Evolutionary conservation across 2,329 filamentous ascomycete genomes (phyloP).

Genomic region (Talaromyces amestolkiae): DNA sequence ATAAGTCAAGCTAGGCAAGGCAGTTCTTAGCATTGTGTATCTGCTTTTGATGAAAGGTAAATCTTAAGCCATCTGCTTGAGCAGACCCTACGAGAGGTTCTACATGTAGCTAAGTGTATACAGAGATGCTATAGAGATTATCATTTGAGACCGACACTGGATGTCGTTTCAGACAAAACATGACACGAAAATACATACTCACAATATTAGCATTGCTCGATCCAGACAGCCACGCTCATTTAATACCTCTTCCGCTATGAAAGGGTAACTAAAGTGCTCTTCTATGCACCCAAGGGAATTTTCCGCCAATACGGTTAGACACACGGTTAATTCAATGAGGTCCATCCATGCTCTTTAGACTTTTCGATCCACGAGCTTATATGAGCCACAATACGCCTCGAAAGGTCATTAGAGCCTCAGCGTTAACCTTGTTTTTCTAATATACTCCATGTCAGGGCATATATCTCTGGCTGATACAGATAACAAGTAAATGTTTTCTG

Average conservation of each 20-base stretch:
- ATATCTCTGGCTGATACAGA: neutral
- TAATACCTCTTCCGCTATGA: neutral
- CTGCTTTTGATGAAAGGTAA: too few species aligned
- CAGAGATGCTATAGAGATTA: too few species aligned
- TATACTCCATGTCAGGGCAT: neutral
- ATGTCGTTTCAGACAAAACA: too few species aligned
- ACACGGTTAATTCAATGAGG: neutral
- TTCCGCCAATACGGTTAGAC: neutral
- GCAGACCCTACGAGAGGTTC: too few species aligned
- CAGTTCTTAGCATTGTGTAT: too few species aligned
- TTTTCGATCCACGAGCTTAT: neutral
- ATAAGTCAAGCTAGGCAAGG: too few species aligned
- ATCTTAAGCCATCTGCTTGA: too few species aligned
- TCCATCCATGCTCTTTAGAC: neutral
- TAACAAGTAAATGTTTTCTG: neutral
- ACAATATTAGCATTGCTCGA: neutral
- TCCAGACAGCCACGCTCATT: neutral
- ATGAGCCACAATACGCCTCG: neutral
- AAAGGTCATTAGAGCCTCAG: neutral
- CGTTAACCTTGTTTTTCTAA: neutral
- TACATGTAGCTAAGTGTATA: too few species aligned
- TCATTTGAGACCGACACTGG: too few species aligned
- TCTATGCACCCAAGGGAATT: neutral
- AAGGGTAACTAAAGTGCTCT: neutral
- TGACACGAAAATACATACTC: neutral